Conservation (phyloP, 345 rosid species). For the Anacardium occidentale region DNA sequence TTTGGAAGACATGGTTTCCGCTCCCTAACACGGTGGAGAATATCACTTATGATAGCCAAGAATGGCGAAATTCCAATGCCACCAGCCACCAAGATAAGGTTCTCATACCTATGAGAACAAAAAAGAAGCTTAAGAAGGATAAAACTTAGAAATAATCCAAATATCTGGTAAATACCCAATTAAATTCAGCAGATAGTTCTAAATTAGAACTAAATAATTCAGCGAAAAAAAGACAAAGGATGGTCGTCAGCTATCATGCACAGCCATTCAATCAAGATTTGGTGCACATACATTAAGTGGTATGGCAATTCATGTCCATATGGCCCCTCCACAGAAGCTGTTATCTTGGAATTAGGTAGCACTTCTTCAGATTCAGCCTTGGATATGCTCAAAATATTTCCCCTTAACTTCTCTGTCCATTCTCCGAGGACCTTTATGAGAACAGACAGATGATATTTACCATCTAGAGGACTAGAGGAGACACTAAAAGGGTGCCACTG, state of each 20-base stretch:
- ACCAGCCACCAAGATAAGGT: conserved; percentile 84
- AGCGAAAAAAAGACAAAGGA: background rate
- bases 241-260: background rate
- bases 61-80: conserved; percentile 93
- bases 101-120: conserved; percentile 58
- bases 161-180: background rate
- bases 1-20: conserved; percentile 69
- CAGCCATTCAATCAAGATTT: background rate
- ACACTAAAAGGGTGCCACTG: conserved; percentile 99
- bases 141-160: background rate
- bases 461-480: conserved; percentile 85
- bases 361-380: conserved; percentile 33
- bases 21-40: conserved; percentile 63
- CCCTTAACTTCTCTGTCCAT: conserved; percentile 74
- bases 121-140: background rate
- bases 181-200: no score
- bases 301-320: conserved; percentile 82
- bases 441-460: conserved; percentile 58
- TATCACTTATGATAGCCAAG: conserved; percentile 75
- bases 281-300: conserved; percentile 59
- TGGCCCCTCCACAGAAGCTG: conserved; percentile 88
- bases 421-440: conserved; percentile 81
- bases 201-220: background rate
- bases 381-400: conserved; percentile 32
- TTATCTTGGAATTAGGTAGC: conserved; percentile 36